Conservation (phyloP, 2,329 filamentous ascomycete species). For the Aspergillus ochraceoroseus region DNA sequence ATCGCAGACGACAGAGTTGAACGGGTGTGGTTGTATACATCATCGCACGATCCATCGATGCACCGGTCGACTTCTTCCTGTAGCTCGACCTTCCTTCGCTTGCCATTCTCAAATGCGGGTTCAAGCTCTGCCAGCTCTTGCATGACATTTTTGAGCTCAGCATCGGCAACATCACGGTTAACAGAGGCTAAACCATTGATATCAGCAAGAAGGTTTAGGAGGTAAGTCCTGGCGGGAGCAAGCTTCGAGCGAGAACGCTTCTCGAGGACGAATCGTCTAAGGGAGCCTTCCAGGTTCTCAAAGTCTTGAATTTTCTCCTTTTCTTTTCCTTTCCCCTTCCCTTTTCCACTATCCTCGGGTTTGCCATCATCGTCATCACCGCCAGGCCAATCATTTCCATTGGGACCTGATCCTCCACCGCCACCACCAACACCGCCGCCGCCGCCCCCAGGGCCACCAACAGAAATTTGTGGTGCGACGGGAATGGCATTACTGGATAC, state of each 20-base stretch:
- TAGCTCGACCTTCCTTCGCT: conserved; percentile 72
- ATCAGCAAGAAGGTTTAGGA: conserved; percentile 88
- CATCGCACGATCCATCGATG: conserved; percentile 78
- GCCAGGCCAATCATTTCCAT: conserved; percentile 22
- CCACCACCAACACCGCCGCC: conserved; percentile 53
- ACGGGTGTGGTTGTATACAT: conserved; percentile 80
- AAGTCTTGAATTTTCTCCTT: conserved; percentile 89
- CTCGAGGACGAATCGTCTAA: conserved; percentile 89
- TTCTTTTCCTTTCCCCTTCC: conserved; percentile 82
- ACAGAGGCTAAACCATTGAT: conserved; percentile 75
- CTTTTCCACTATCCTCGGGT: conserved; percentile 46
- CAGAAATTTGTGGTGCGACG: conserved; percentile 56
- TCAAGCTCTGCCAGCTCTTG: conserved; percentile 76
- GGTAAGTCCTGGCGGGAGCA: conserved; percentile 89
- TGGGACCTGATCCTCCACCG: conserved; percentile 50
- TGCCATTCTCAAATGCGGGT: conserved; percentile 76
- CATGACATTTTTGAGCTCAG: conserved; percentile 77
- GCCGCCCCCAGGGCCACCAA: conserved; percentile 46
- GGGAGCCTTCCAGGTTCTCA: conserved; percentile 77
- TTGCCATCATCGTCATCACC: conserved; percentile 53
- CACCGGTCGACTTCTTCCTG: conserved; percentile 74
- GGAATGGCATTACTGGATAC: conserved; percentile 96
- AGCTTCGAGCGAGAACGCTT: conserved; percentile 94
- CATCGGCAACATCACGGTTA: conserved; percentile 79
- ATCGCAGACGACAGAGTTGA: conserved; percentile 72